Evolutionary conservation across 257 asterid genomes (phyloP).

Genomic region (Solanum etuberosum): DNA sequence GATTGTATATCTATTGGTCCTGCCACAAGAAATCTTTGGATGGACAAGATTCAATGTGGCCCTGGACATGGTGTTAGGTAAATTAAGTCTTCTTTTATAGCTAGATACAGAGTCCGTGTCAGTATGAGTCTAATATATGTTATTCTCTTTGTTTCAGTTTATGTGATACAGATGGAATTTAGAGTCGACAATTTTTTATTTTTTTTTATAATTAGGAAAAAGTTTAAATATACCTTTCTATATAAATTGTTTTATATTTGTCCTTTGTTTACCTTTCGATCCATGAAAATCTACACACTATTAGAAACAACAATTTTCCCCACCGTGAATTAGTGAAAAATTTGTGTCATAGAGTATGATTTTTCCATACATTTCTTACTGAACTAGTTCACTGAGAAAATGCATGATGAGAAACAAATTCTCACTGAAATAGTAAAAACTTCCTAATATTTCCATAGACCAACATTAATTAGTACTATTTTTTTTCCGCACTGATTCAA

Average conservation of each 20-base stretch:
- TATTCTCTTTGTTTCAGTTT: background rate
- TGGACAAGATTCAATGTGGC: conserved; percentile 48
- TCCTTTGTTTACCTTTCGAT: background rate
- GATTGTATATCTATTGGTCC: conserved; percentile 67
- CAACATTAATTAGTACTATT: too few species aligned
- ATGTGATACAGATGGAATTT: too few species aligned
- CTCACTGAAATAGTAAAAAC: background rate
- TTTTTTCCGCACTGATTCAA: background rate
- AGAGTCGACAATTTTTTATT: too few species aligned
- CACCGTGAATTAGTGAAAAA: background rate
- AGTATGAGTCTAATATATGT: background rate
- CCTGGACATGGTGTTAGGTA: conserved; percentile 83
- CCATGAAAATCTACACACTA: background rate
- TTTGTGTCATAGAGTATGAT: background rate
- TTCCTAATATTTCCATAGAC: background rate
- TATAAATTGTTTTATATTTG: background rate
- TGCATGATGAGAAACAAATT: background rate
- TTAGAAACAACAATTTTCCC: fast-evolving
- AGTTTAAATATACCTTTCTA: background rate
- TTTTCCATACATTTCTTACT: too few species aligned
- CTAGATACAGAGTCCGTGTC: too few species aligned
- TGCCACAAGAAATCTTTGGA: conserved; percentile 45
- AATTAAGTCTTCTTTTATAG: too few species aligned
- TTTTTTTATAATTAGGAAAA: background rate
- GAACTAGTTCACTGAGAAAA: background rate